Base-by-base conservation (phyloP, 2,329 filamentous ascomycete genomes). In the Xylariaceae sp. region DNA sequence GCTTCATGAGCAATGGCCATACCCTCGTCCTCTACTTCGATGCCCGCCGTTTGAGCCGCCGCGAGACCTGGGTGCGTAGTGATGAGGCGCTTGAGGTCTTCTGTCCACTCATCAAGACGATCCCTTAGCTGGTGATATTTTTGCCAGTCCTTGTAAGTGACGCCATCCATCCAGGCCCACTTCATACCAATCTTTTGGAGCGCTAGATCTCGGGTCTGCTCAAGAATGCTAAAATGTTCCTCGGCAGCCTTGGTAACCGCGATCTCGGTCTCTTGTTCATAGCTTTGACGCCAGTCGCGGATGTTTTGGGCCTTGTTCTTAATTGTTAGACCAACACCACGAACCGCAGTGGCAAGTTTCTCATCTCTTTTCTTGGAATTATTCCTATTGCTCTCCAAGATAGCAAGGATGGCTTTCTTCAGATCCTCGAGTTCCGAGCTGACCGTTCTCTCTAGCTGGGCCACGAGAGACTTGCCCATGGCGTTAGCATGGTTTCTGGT, bases 71-170 rank as follows among this genome's bases (percentile, higher is more conserved):
- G 84, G 70, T 97, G 90, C 3, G 86, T 82, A 58, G 89, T 83
- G 34, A 92, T 90, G 50, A 93, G 84, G 56, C 87, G 81, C 71
- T 91, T 87, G 44, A 99, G 87, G 65, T 96, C 91, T 31, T 85
- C 81, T 53, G 91, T 89, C 92, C 94, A 97, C 67, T 91, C 86
- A 44, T 89, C 87, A 49, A 97, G 90, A 11, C 90, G 88, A 51
- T 84, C 85, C 77, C 91, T 96, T 56, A 99, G 80, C 58, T 90
- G 86, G 73, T 98, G 92, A 71, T 96, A 99, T 73, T 94, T 95
- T 58, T 89, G 86, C 95, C 95, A 99, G 73, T 99, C 92, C 73
- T 96, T 93, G 80, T 99, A 97, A 1, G 94, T 96, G 60, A 99
- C 85, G 28, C 92, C 92, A 56, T 98, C 92, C 77, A 92, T 95